Evolutionary conservation across 345 rosid genomes (phyloP).

Genomic region (Dipteronia dyeriana): DNA sequence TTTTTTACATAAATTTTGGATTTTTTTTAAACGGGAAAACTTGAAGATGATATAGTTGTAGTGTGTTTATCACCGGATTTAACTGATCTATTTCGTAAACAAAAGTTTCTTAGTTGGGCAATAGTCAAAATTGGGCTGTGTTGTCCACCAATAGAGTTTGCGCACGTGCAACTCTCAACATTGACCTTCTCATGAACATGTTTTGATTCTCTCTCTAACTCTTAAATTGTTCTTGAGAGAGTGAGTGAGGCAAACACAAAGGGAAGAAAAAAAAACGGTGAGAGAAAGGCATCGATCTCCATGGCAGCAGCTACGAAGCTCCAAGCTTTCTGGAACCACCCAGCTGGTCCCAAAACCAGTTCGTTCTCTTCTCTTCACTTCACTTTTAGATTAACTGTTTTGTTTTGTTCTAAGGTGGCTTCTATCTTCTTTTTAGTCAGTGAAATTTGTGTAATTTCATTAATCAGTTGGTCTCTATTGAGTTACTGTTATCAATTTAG

Average conservation of each 20-base stretch:
- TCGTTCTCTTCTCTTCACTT: not conserved
- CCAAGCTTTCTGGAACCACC: constrained; percentile 50
- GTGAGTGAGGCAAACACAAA: not conserved
- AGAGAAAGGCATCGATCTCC: not conserved
- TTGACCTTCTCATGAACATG: not conserved
- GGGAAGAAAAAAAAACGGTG: not conserved
- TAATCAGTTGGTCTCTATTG: not conserved
- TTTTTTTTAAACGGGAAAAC: no score
- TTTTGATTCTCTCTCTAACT: not conserved
- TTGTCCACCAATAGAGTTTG: not conserved
- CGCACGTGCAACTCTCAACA: not conserved
- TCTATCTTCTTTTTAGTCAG: no score
- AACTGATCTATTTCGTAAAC: no score
- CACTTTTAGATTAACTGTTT: no score
- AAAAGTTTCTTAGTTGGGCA: no score
- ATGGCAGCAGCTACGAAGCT: constrained; percentile 37
- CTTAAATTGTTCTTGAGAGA: not conserved
- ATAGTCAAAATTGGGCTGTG: not conserved
- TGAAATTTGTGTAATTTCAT: no score
- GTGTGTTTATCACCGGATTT: no score
- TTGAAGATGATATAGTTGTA: no score
- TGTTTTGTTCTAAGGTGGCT: no score
- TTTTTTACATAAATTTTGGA: no score
- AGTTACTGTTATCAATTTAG: not conserved
- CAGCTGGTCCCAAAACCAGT: constrained; percentile 56